phyloP scores from a whole-genome alignment of 1,139 yeast species.

The Lodderomyces pseudojiufengensis region DNA sequence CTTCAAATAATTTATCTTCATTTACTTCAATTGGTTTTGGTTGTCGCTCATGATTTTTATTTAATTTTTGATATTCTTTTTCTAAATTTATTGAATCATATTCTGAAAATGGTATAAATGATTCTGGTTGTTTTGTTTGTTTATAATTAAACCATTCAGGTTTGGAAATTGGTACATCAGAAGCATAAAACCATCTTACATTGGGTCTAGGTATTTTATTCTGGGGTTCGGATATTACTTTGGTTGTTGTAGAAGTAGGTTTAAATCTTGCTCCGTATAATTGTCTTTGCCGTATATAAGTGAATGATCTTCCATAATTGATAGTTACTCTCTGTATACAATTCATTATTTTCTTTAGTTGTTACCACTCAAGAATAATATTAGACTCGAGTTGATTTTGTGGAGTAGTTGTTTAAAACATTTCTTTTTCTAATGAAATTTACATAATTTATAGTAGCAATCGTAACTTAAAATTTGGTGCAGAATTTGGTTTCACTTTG shows the following conservation, averaged over 20 bases:
- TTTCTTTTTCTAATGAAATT: no score
- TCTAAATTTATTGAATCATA: constrained; percentile 65
- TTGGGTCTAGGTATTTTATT: constrained; percentile 8
- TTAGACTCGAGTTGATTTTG: no score
- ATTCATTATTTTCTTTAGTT: no score
- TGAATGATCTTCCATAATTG: no score
- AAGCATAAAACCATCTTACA: constrained; percentile 74
- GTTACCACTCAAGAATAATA: not conserved
- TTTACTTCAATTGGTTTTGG: constrained; percentile 57
- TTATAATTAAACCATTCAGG: constrained; percentile 56
- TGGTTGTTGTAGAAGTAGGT: not conserved
- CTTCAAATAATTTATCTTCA: constrained; percentile 78
- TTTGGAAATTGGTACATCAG: constrained; percentile 68
- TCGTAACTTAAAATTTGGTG: no score
- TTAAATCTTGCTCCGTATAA: not conserved
- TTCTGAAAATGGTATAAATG: constrained; percentile 67
- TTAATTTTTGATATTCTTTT: constrained; percentile 6
- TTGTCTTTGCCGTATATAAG: no score
- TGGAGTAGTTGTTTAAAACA: no score
- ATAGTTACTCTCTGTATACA: no score
- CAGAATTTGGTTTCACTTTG: no score
- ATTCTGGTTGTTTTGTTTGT: constrained; percentile 48
- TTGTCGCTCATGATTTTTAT: constrained; percentile 16
- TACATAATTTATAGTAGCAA: no score
- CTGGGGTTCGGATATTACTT: not conserved